Evolutionary conservation across 305 asterid species (phyloP).

Genomic region (Solanum aculeatissimum): DNA sequence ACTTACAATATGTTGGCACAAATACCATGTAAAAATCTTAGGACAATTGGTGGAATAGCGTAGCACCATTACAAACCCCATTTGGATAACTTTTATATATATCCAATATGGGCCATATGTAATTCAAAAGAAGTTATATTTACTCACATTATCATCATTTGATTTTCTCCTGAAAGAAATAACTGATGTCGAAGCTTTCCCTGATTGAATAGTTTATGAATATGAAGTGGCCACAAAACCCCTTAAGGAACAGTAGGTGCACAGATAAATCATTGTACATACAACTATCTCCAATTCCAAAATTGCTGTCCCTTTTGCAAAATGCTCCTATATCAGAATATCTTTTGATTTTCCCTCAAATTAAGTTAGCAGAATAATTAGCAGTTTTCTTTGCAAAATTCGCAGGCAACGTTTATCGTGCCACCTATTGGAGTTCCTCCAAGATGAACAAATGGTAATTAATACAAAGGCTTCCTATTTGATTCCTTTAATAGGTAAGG

Average conservation of each 20-base stretch:
- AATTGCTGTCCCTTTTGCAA: neutral
- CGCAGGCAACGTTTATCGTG: slow-evolving; percentile 71
- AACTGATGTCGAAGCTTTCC: neutral
- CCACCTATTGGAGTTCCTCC: slow-evolving; percentile 56
- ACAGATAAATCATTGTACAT: neutral
- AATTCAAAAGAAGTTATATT: neutral
- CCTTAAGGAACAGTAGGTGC: neutral
- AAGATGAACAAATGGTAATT: slow-evolving; percentile 52
- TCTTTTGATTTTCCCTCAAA: neutral
- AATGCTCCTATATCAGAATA: neutral
- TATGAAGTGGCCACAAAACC: neutral
- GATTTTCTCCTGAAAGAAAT: neutral
- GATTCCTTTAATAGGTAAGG: slow-evolving; percentile 66
- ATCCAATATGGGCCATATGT: neutral
- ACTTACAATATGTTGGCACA: neutral
- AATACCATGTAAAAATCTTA: neutral
- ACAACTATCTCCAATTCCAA: neutral
- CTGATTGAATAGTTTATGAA: neutral
- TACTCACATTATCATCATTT: neutral
- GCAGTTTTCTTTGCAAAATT: neutral
- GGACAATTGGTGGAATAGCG: neutral
- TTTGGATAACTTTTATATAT: neutral
- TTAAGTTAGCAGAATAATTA: neutral
- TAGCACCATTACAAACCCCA: neutral
- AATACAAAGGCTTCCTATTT: slow-evolving; percentile 42